phyloP scores from a whole-genome alignment of 2,329 filamentous ascomycete species.

The Ceratocystis diversiconidia region DNA sequence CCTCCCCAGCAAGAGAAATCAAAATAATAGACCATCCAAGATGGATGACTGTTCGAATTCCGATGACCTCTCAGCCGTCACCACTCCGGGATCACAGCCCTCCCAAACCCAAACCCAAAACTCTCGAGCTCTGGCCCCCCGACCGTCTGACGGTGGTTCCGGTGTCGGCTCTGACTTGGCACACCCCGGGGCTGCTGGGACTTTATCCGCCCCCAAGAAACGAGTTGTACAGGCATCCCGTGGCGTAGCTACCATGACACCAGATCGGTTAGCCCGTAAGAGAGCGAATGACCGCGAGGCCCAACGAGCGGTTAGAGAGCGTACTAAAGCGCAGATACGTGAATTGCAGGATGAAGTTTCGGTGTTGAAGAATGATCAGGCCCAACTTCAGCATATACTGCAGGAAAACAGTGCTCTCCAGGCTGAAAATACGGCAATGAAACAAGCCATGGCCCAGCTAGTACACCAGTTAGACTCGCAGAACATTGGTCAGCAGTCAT shows the following conservation, averaged over 20 bases:
- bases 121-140: slow-evolving; percentile 13
- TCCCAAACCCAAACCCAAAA: background rate
- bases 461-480: slow-evolving; percentile 16
- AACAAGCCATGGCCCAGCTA: slow-evolving; percentile 27
- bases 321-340: slow-evolving; percentile 70
- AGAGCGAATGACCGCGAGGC: slow-evolving; percentile 57
- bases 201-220: slow-evolving; percentile 12
- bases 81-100: background rate
- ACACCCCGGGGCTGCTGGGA: slow-evolving; percentile 15
- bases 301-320: slow-evolving; percentile 69
- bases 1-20: background rate
- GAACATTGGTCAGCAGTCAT: background rate
- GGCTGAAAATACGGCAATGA: slow-evolving; percentile 67
- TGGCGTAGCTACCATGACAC: slow-evolving; percentile 47
- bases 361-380: slow-evolving; percentile 17
- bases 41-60: slow-evolving; percentile 10
- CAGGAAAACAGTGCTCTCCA: slow-evolving; percentile 64
- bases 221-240: slow-evolving; percentile 8
- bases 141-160: slow-evolving; percentile 9
- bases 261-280: slow-evolving; percentile 59
- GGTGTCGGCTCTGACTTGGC: background rate
- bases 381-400: slow-evolving; percentile 60
- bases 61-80: background rate
- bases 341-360: slow-evolving; percentile 29
- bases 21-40: background rate